These are phyloP conservation scores for Alternaria hordeiaustralica DNA, from an alignment of 2,329 filamentous ascomycete genomes.

Conservation along the genomic window DNA sequence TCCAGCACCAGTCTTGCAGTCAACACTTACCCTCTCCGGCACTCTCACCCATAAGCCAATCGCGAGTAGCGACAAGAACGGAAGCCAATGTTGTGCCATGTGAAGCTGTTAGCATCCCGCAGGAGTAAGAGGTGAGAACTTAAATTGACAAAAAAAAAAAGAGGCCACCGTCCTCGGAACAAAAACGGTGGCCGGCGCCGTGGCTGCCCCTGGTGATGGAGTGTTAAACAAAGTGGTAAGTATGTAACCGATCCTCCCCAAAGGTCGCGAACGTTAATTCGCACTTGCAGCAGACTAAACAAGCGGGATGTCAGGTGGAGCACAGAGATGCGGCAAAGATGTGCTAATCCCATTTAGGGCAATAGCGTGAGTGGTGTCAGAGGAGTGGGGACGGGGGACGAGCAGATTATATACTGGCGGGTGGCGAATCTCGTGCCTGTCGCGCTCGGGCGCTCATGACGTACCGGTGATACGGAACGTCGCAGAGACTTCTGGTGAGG, in stretches of 20 bases:
- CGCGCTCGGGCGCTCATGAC: background rate
- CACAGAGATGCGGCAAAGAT: too few relatives aligned
- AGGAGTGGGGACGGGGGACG: too few relatives aligned
- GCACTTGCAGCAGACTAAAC: too few relatives aligned
- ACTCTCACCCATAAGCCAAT: background rate
- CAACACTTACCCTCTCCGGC: background rate
- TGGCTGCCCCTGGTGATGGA: background rate
- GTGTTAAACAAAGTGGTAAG: background rate
- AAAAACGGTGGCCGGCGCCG: background rate
- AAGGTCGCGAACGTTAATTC: background rate
- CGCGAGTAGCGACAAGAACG: background rate
- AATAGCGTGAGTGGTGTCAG: too few relatives aligned
- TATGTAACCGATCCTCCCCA: background rate
- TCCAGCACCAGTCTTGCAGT: background rate
- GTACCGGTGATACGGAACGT: background rate
- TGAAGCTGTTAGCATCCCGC: background rate
- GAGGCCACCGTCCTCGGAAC: background rate
- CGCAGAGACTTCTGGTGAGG: background rate
- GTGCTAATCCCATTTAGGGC: too few relatives aligned
- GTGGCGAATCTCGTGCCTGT: background rate
- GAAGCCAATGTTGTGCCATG: fast-evolving
- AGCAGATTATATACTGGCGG: background rate
- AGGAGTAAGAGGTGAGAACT: too few relatives aligned
- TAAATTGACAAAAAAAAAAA: too few relatives aligned
- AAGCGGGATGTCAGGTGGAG: too few relatives aligned